Base-by-base conservation (phyloP, 192 early-diverging fungal genomes). In the Coemansia sp. region DNA sequence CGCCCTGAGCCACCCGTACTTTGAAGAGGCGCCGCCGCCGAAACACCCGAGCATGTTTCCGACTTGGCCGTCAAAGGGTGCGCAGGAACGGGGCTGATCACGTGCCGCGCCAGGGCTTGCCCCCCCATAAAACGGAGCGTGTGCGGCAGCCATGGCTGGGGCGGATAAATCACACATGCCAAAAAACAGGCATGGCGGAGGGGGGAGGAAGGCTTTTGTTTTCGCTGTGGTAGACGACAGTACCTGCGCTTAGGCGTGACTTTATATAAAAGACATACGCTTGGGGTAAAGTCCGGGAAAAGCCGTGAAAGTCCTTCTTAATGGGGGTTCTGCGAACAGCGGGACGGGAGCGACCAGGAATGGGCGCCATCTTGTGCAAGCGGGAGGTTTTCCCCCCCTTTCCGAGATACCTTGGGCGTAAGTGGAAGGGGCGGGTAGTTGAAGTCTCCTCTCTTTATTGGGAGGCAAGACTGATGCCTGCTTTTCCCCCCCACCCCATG, bases 11-110 rank as follows among this genome's bases (percentile, higher is more conserved):
- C 97, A 99, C 67, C 92, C 95, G 14, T 99, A 95, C 64, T 96
- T 96, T 73, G 69, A 88, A 1, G 94, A 96, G 64, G 78, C 78
- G 43, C 95, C 97, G 20, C 79, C 85, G 26, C 95, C 97, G 21
- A 97, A 98, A 76, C 91, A 97, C 69, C 94, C 95, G 5, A 87
- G 89, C 43, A 81, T 97, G 83, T 98, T 99, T 72, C 95, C 97
- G 9, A 96, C 94, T 0, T 98, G 93, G 87, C 96, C 96, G 0
- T 88, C 92, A 6, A 91, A 90, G 66, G 55, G 33, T 18, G 26
- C 34, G 48, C 24, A 36, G 48, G 49, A 21, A 41, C 39, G 39
- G 7, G 5, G 39, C 7, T 41, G 7, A 38, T 49, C 44, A 46
- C 44, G 44, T 46, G 44, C 5, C 1, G 15, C 11, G 14, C 18